A percentile compares a stretch with the other conserved stretches of the same genome.
Evolutionary conservation across 2,329 filamentous ascomycete genomes (phyloP).

Genomic region (Sporothrix curviconia): DNA sequence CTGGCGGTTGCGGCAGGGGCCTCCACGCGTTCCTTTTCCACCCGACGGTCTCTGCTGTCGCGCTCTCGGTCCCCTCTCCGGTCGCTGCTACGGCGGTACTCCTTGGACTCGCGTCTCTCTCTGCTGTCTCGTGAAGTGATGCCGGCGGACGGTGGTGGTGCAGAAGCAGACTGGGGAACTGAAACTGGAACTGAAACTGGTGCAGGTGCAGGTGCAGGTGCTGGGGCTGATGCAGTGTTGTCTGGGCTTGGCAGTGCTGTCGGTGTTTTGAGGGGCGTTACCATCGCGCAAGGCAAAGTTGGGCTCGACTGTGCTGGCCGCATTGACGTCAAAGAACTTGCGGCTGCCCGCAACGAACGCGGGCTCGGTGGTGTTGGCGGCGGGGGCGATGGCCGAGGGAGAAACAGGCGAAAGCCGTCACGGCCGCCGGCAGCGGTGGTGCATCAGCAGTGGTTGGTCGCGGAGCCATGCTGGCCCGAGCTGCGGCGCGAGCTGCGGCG

Average conservation of each 20-base stretch:
- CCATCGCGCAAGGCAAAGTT: slow-evolving; percentile 30
- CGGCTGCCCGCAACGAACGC: slow-evolving; percentile 15
- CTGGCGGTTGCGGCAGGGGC: slow-evolving; percentile 8
- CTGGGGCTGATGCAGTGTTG: not conserved
- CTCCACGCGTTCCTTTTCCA: no score
- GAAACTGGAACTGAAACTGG: not conserved
- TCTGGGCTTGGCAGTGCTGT: slow-evolving; percentile 5
- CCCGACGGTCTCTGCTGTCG: not conserved
- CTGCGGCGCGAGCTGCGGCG: slow-evolving; percentile 23
- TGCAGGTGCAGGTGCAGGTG: slow-evolving; percentile 8
- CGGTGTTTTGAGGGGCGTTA: slow-evolving; percentile 22
- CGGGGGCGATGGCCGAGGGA: slow-evolving; percentile 6
- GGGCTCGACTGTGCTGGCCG: slow-evolving; percentile 24
- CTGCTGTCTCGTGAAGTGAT: slow-evolving; percentile 7
- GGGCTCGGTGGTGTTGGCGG: slow-evolving; percentile 8
- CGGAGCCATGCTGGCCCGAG: slow-evolving; percentile 12
- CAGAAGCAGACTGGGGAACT: not conserved
- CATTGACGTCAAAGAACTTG: slow-evolving; percentile 28
- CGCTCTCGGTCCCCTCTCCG: slow-evolving; percentile 1
- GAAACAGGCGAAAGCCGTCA: no score
- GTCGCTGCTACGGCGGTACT: slow-evolving; percentile 8
- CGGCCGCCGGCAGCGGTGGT: not conserved
- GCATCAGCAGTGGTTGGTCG: slow-evolving; percentile 17
- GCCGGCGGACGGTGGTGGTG: not conserved
- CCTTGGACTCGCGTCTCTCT: slow-evolving; percentile 11